phyloP scores from a whole-genome alignment of 208 protist genomes.

The Trypanosoma cruzi region DNA sequence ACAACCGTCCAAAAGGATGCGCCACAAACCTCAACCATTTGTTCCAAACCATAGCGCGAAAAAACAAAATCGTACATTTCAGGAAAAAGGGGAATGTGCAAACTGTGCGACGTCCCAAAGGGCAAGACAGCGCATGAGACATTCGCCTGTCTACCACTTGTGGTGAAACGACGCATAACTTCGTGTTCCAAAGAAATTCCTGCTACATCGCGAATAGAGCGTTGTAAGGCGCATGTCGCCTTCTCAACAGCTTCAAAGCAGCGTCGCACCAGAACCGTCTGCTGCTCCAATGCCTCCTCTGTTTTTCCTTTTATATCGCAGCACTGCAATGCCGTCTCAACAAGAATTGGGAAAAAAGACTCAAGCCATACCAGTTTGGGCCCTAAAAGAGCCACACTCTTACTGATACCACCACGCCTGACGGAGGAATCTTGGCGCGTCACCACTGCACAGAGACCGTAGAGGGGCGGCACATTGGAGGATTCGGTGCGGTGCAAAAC shows the following conservation, averaged over 20 bases:
- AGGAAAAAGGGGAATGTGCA: conserved; percentile 52
- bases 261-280: conserved; percentile 51
- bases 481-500: background rate
- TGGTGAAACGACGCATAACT: conserved; percentile 18
- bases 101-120: conserved; percentile 48
- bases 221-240: conserved; percentile 28
- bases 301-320: conserved; percentile 62
- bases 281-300: conserved; percentile 47
- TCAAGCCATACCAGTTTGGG: conserved; percentile 72
- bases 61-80: conserved; percentile 51
- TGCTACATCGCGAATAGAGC: conserved; percentile 12
- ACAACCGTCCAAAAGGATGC: conserved; percentile 63
- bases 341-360: conserved; percentile 68
- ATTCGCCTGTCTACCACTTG: conserved; percentile 27
- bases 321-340: conserved; percentile 69
- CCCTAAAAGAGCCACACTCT: conserved; percentile 72
- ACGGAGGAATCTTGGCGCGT: conserved; percentile 60
- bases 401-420: conserved; percentile 77
- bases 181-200: conserved; percentile 9
- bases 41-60: conserved; percentile 62
- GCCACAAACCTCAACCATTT: conserved; percentile 54
- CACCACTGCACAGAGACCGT: conserved; percentile 73
- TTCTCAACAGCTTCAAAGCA: conserved; percentile 60
- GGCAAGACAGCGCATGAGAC: conserved; percentile 43
- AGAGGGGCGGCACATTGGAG: conserved; percentile 33